Conservation (phyloP, 495 filamentous ascomycete genomes). For the Aspergillus mulundensis region DNA sequence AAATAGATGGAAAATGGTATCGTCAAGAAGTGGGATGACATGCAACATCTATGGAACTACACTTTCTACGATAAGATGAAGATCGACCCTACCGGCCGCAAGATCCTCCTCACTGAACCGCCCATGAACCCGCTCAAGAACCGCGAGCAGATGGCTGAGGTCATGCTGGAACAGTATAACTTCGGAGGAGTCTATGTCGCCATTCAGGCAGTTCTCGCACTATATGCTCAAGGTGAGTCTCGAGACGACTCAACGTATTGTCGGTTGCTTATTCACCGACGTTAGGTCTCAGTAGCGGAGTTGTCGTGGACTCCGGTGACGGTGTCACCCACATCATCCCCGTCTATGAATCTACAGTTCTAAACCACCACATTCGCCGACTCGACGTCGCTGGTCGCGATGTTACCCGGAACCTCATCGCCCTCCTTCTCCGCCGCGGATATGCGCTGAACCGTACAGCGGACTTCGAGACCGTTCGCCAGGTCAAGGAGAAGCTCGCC, state of each 20-base stretch:
- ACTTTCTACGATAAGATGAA: slow-evolving; percentile 96
- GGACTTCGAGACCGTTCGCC: slow-evolving; percentile 97
- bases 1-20: slow-evolving; percentile 97
- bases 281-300: slow-evolving; percentile 83
- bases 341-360: slow-evolving; percentile 93
- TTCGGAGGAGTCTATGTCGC: slow-evolving; percentile 98
- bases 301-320: slow-evolving; percentile 96
- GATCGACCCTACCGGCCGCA: slow-evolving; percentile 84
- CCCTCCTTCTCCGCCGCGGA: slow-evolving; percentile 86
- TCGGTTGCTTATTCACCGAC: not conserved
- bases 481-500: slow-evolving; percentile 99
- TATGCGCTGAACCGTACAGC: slow-evolving; percentile 98
- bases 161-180: slow-evolving; percentile 96
- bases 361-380: slow-evolving; percentile 91
- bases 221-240: slow-evolving; percentile 86
- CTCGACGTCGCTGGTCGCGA: slow-evolving; percentile 96
- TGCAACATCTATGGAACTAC: slow-evolving; percentile 99
- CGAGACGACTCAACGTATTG: not conserved
- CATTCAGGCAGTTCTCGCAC: slow-evolving; percentile 93
- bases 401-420: slow-evolving; percentile 95
- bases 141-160: slow-evolving; percentile 93
- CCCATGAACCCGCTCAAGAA: slow-evolving; percentile 97
- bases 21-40: slow-evolving; percentile 98
- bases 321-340: slow-evolving; percentile 98
- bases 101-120: slow-evolving; percentile 97